Conservation (phyloP, 2,329 filamentous ascomycete species). For the Trichoderma arundinaceum region DNA sequence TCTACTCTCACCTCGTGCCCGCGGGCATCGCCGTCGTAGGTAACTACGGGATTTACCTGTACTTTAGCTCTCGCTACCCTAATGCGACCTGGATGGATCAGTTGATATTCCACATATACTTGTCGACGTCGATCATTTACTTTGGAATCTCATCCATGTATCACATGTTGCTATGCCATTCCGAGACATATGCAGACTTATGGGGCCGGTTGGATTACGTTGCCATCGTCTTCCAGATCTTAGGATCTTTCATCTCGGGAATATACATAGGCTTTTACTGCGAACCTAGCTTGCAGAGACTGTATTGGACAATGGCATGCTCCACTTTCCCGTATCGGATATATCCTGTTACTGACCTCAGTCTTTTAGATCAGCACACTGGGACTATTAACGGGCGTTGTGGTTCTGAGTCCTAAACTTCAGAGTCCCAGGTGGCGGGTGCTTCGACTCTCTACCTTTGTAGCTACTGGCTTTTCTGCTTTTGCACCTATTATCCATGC, state of each 20-base stretch:
- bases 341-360: neutral
- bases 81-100: slow-evolving; percentile 43
- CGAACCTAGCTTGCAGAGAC: slow-evolving; percentile 30
- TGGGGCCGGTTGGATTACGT: slow-evolving; percentile 49
- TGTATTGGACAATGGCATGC: slow-evolving; percentile 6
- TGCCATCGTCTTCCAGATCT: slow-evolving; percentile 47
- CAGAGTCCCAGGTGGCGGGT: slow-evolving; percentile 40
- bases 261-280: slow-evolving; percentile 51
- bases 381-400: slow-evolving; percentile 4
- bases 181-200: slow-evolving; percentile 41
- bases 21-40: slow-evolving; percentile 43
- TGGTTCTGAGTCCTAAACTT: slow-evolving; percentile 3
- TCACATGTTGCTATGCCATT: slow-evolving; percentile 50
- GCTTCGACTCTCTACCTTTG: slow-evolving; percentile 45
- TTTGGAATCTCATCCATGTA: slow-evolving; percentile 47
- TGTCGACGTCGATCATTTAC: slow-evolving; percentile 46
- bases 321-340: neutral
- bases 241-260: slow-evolving; percentile 48
- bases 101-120: slow-evolving; percentile 49
- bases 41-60: slow-evolving; percentile 38
- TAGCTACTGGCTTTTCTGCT: slow-evolving; percentile 48
- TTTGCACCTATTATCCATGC: slow-evolving; percentile 50
- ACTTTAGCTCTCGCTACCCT: slow-evolving; percentile 43
- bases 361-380: slow-evolving; percentile 33
- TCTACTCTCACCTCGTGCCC: slow-evolving; percentile 50